Conservation (phyloP, 1,284 basidiomycete species). For the Heterobasidion occidentale region DNA sequence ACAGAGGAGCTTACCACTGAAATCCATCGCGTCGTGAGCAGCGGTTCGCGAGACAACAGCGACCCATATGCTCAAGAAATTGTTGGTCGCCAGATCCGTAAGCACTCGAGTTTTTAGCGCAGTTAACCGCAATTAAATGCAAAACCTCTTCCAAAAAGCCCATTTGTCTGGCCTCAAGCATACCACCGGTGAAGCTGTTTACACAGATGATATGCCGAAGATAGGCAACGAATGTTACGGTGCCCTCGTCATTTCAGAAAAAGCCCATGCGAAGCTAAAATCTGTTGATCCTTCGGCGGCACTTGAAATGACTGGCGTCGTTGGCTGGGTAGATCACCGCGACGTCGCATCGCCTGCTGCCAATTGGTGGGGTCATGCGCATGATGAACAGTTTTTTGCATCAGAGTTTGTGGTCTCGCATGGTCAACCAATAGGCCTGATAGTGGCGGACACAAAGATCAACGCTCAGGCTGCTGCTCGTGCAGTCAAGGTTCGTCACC, state of each 20-base stretch:
- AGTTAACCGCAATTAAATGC: neutral
- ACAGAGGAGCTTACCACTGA: neutral
- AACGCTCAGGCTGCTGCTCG: neutral
- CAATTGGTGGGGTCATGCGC: neutral
- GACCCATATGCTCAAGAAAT: neutral
- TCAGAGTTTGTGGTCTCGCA: neutral
- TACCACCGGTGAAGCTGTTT: neutral
- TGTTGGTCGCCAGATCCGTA: neutral
- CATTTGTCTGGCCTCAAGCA: neutral
- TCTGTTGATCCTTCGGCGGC: neutral
- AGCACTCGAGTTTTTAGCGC: neutral
- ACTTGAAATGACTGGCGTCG: neutral
- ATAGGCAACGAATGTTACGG: neutral
- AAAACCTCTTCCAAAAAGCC: neutral
- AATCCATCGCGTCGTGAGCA: neutral
- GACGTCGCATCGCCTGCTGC: neutral
- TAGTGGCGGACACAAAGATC: neutral
- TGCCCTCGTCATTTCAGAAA: neutral
- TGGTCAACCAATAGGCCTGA: neutral
- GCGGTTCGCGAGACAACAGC: neutral
- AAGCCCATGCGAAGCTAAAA: neutral
- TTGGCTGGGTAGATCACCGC: neutral
- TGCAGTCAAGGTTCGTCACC: neutral
- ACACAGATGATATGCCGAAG: neutral
- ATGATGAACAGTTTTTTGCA: neutral